Evolutionary conservation across 768 basidiomycete genomes (phyloP), one percentile per base, ranked within the genome.

Genomic region (Leccinum uliginosum): DNA sequence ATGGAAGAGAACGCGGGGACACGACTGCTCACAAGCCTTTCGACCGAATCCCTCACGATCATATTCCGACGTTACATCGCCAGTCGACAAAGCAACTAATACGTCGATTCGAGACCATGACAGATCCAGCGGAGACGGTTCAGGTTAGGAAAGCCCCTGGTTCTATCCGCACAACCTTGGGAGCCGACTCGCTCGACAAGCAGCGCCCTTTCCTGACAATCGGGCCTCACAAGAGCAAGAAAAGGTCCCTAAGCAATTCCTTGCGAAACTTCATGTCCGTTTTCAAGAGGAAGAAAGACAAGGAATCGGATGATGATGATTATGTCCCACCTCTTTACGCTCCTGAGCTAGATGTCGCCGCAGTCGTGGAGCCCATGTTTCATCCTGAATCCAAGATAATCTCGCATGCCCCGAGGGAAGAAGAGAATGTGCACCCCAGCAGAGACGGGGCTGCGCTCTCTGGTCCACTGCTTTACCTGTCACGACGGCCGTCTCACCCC

Each of bases 181-280:
- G 55, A 32, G 43, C 47, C 34, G 54, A 58, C 27, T 54, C 61
- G 50, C 63, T 55, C 49, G 59, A 58, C 30, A 29, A 45, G 24
- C 34, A 53, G 19, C 62, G 50, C 55, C 60, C 59, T 44, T 67
- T 63, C 45, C 62, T 62, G 46, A 38, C 58, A 8, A 51, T 64
- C 27, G 54, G 46, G 8, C 45, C 64, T 14, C 69, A 72, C 61
- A 78, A 76, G 56, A 77, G 74, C 57, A 84, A 79, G 65, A 70
- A 68, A 50, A 68, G 72, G 9, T 86, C 83, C 5, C 71, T 89
- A 50, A 80, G 85, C 23, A 82, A 81, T 66, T 87, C 86, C 17
- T 72, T 89, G 59, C 78, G 81, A 40, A 87, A 83, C 61, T 66
- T 88, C 29, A 71, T 89, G 45, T 80, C 84, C 6, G 81, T 82